phyloP scores from a whole-genome alignment of 176 grass and related monocot genomes.

The Saccharum spontaneum region DNA sequence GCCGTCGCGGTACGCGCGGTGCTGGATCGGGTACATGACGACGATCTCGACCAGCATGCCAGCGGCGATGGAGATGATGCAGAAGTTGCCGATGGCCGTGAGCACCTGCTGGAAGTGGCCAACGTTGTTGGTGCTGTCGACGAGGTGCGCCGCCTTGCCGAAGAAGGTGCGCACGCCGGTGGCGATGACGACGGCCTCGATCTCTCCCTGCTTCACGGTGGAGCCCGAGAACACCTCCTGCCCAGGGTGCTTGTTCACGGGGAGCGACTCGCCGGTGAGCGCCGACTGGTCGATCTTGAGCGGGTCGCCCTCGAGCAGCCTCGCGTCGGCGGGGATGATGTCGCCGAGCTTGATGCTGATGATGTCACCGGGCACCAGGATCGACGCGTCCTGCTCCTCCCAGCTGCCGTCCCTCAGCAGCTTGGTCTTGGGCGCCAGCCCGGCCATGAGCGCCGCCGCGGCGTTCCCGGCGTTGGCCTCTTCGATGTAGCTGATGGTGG shows the following conservation, averaged over 20 bases:
- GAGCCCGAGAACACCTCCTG: slow-evolving; percentile 92
- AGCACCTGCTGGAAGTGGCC: slow-evolving; percentile 95
- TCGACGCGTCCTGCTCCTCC: slow-evolving; percentile 83
- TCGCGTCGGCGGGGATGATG: slow-evolving; percentile 89
- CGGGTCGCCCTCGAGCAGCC: slow-evolving; percentile 81
- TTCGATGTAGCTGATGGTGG: slow-evolving; percentile 92
- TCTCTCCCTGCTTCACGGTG: slow-evolving; percentile 93
- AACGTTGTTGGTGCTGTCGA: slow-evolving; percentile 97
- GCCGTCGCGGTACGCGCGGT: slow-evolving; percentile 73
- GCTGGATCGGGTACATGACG: slow-evolving; percentile 86
- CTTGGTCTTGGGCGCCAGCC: slow-evolving; percentile 89
- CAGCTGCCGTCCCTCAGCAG: slow-evolving; percentile 72
- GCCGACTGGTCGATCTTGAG: slow-evolving; percentile 96
- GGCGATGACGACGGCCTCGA: slow-evolving; percentile 93
- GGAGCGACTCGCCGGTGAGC: slow-evolving; percentile 84
- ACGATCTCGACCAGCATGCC: slow-evolving; percentile 85
- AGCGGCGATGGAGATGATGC: slow-evolving; percentile 79
- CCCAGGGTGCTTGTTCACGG: slow-evolving; percentile 72
- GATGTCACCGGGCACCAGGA: slow-evolving; percentile 88
- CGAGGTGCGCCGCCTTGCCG: slow-evolving; percentile 96
- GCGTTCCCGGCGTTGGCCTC: slow-evolving; percentile 88
- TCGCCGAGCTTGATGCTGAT: slow-evolving; percentile 99
- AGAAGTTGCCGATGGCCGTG: slow-evolving; percentile 95
- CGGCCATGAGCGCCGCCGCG: slow-evolving; percentile 86
- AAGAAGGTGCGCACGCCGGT: slow-evolving; percentile 95